Evolutionary conservation across 768 basidiomycete species (phyloP), one percentile per base, ranked within the genome.

Genomic region (Nidularia pulvinata): DNA sequence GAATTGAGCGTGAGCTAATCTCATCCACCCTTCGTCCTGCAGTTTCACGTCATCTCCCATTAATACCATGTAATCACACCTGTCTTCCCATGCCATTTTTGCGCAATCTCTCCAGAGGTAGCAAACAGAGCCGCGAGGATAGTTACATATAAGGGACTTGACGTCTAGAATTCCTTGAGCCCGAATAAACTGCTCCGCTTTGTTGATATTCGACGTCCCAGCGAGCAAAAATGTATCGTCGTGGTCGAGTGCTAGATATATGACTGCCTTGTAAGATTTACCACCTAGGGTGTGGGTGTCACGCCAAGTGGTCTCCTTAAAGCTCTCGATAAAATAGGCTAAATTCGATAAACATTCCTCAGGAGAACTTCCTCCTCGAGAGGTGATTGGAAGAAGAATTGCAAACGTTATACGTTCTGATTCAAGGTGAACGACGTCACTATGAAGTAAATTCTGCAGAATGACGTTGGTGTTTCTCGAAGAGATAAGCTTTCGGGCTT

Each of bases 371-470:
- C 63, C 62, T 4, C 79, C 77, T 1, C 78, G 71, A 6, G 83
- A 85, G 0, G 84, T 85, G 58, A 86, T 74, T 2, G 84, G 84
- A 6, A 86, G 75, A 2, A 85, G 69, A 42, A 85, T 69, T 1
- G 78, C 84, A 57, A 84, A 82, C 5, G 64, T 72, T 49, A 71
- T 66, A 2, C 62, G 63, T 22, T 65, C 61, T 0, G 62, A 52
- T 5, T 62, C 56, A 6, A 84, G 65, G 45, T 73, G 52, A 30
- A 83, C 54, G 7, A 82, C 46, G 44, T 69, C 55, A 56, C 82
- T 83, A 36, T 37, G 45, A 14, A 62, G 61, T 42, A 74, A 60
- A 7, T 16, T 53, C 16, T 57, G 50, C 36, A 77, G 55, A 36
- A 56, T 44, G 10, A 25, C 10, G 22, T 25, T 11, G 5, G 10